phyloP scores from a whole-genome alignment of 2,329 filamentous ascomycete genomes.

The Aspergillus thermomutatus region DNA sequence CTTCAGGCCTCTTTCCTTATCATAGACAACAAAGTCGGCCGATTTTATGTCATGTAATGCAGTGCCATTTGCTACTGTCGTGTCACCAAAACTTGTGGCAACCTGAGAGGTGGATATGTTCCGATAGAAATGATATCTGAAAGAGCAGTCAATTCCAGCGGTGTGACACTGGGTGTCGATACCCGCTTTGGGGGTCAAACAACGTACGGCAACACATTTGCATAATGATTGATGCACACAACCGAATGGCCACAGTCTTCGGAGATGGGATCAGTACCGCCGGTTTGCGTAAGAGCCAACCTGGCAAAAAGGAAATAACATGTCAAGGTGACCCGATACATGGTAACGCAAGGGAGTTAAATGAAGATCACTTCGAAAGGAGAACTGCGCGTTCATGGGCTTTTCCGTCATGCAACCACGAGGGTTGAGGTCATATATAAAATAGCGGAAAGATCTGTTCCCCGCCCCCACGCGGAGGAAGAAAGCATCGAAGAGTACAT shows the following conservation, averaged over 20 bases:
- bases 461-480: background rate
- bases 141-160: conserved; percentile 14
- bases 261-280: conserved; percentile 27
- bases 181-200: background rate
- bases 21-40: conserved; percentile 40
- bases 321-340: background rate
- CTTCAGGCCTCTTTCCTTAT: conserved; percentile 33
- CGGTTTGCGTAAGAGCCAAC: conserved; percentile 20
- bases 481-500: background rate
- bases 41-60: conserved; percentile 27
- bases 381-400: background rate
- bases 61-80: conserved; percentile 31
- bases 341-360: background rate
- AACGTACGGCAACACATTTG: conserved; percentile 21
- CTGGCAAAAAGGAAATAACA: conserved; percentile 6
- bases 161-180: background rate
- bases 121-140: conserved; percentile 40
- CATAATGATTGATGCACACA: conserved; percentile 40
- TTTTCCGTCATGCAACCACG: background rate
- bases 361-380: background rate
- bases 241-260: conserved; percentile 28
- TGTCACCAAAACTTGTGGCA: conserved; percentile 29
- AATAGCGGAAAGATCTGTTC: background rate
- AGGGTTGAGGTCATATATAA: background rate
- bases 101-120: conserved; percentile 22